Percentiles rank a stretch among this genome's conserved stretches.
These are phyloP conservation scores for Coemansia sp. DNA, from an alignment of 192 early-diverging fungal genomes.

Conservation along the genomic window DNA sequence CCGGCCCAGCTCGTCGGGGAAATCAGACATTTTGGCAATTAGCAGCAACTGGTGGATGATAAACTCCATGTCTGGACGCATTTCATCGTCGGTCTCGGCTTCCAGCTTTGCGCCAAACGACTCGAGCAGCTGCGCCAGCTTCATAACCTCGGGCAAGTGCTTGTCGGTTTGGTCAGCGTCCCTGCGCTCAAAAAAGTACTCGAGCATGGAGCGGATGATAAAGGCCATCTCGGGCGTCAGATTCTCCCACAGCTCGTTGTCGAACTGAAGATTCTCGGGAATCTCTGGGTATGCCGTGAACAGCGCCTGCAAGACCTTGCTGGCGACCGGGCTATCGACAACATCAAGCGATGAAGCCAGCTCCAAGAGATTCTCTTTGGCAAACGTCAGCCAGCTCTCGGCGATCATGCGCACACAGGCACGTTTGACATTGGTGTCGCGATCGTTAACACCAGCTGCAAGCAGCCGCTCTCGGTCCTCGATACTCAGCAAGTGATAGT, in stretches of 20 bases:
- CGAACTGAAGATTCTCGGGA: conserved; percentile 57
- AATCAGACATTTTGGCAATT: conserved; percentile 73
- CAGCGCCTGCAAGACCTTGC: conserved; percentile 60
- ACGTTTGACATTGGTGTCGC: conserved; percentile 71
- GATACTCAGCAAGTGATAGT: conserved; percentile 65
- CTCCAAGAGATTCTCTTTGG: conserved; percentile 69
- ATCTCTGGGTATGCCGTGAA: conserved; percentile 65
- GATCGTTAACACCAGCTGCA: conserved; percentile 73
- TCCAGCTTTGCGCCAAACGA: conserved; percentile 42
- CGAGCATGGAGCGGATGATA: conserved; percentile 41
- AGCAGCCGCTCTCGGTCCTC: conserved; percentile 69
- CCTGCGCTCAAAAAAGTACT: conserved; percentile 46
- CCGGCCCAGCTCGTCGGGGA: conserved; percentile 85
- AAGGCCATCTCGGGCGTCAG: conserved; percentile 56
- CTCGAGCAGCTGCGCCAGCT: conserved; percentile 49
- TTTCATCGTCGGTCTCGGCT: conserved; percentile 39
- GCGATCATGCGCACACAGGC: conserved; percentile 67
- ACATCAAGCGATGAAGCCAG: conserved; percentile 71
- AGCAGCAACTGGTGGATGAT: conserved; percentile 61
- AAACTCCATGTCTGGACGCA: conserved; percentile 47
- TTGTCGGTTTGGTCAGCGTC: conserved; percentile 62
- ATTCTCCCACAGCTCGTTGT: conserved; percentile 50
- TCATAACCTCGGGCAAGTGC: conserved; percentile 65
- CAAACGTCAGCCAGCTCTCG: conserved; percentile 68
- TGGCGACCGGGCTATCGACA: conserved; percentile 60